Conservation (phyloP, 495 filamentous ascomycete species). For the Chaetomium cochliodes region DNA sequence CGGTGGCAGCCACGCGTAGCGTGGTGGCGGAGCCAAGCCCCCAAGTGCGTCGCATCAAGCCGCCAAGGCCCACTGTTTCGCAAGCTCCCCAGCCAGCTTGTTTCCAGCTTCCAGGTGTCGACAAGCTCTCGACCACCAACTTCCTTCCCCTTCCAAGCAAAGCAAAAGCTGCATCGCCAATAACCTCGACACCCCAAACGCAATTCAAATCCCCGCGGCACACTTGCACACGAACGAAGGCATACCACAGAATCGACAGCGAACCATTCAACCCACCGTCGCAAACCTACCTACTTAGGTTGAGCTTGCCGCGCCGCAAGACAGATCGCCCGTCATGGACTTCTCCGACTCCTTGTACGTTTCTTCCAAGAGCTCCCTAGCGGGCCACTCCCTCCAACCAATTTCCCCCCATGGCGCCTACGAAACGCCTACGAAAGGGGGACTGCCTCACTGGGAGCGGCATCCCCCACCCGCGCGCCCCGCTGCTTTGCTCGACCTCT, state of each 20-base stretch:
- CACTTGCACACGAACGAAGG: no score
- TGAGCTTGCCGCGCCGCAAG: neutral
- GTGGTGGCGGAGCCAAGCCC: constrained; percentile 4
- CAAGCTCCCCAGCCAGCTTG: constrained; percentile 11
- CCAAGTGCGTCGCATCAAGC: neutral
- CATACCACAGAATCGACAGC: no score
- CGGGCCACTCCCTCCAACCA: no score
- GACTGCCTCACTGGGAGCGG: no score
- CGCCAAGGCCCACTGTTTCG: constrained; percentile 19
- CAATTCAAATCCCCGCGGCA: neutral
- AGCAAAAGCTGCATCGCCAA: neutral
- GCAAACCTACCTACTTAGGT: no score
- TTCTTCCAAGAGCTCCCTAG: neutral
- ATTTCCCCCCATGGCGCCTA: no score
- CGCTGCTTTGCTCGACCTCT: no score
- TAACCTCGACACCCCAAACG: neutral
- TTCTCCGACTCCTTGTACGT: constrained; percentile 37
- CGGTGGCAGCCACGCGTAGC: neutral
- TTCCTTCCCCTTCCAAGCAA: neutral
- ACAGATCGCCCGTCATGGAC: constrained; percentile 24
- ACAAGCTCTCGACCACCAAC: neutral
- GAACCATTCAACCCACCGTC: no score
- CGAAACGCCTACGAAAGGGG: no score
- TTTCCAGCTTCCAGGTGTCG: constrained; percentile 9
- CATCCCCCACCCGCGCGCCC: no score